Evolutionary conservation across 140 eudicot species (phyloP), one percentile per base, ranked within the genome.

Genomic region (Flaveria floridana): DNA sequence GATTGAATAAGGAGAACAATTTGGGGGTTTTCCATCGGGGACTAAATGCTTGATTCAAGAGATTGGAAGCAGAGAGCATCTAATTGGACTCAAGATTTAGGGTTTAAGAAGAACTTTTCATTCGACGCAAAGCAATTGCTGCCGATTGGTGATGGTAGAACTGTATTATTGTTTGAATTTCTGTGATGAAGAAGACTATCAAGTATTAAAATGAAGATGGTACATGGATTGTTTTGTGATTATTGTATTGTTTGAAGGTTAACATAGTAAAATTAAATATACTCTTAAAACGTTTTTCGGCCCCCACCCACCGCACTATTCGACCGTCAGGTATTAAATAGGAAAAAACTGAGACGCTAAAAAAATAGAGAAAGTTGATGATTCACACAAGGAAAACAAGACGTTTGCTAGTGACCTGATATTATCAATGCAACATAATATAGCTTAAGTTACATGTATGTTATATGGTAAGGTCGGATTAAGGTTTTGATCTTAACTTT

Each of bases 31-130:
- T 48, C 77, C 80, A 46, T 74, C 11, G 74, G 30, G 76, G 67
- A 51, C 56, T 30, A 9, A 28, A 19, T 7, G 63, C 12, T 51
- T n/a, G 75, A 23, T 84, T 81, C 28, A 84, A 8, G 46, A 75
- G 76, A 68, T 63, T 80, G 55, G 76, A 65, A 63, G 81, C 70
- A 55, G 79, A 58, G 46, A 81, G 81, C 88, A 85, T 82, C 74
- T 78, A 64, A 51, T 37, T 26, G 68, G 78, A 71, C 30, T 44
- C 58, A 4, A 76, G 20, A 72, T 58, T 42, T 71, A 83, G 84
- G 87, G 87, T 83, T 84, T 78, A 70, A 12, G 59, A 59, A 78
- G 26, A 28, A 52, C 21, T 37, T 20, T 50, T 47, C 55, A 28
- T 41, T 1, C 48, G 78, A 74, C 21, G 0, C 20, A 1, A 64